These are phyloP conservation scores for Emericellopsis atlantica DNA, from an alignment of 2,329 filamentous ascomycete species.

Conservation along the genomic window DNA sequence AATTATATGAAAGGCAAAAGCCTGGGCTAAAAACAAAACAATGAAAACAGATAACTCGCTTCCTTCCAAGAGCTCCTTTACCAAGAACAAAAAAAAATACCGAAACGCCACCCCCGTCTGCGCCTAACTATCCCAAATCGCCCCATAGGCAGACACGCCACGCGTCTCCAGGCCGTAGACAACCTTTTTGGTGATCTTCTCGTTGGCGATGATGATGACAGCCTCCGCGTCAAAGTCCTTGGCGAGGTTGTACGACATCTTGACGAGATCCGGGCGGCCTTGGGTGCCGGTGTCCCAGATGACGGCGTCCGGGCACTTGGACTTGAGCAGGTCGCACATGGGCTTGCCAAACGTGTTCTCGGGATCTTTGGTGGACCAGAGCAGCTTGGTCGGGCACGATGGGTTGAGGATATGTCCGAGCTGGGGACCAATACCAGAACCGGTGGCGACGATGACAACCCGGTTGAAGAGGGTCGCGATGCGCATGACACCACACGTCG, in stretches of 20 bases:
- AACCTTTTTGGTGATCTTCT: constrained; percentile 51
- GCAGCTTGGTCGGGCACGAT: constrained; percentile 41
- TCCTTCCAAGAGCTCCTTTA: too few species aligned
- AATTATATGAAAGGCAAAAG: too few species aligned
- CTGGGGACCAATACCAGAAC: constrained; percentile 60
- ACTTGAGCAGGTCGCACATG: constrained; percentile 41
- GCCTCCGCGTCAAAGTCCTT: constrained; percentile 50
- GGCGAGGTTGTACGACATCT: constrained; percentile 37
- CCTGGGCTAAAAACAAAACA: too few species aligned
- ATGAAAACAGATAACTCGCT: too few species aligned
- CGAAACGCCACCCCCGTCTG: too few species aligned
- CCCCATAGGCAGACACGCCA: constrained; percentile 56
- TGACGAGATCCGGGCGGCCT: constrained; percentile 45
- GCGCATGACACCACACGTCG: constrained; percentile 54
- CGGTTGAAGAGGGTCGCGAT: constrained; percentile 53
- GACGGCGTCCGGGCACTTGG: constrained; percentile 47
- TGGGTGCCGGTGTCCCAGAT: constrained; percentile 52
- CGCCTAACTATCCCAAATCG: constrained; percentile 51
- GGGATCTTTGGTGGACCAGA: constrained; percentile 57
- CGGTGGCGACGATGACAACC: constrained; percentile 56
- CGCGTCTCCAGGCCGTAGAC: constrained; percentile 56
- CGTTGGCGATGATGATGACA: constrained; percentile 62
- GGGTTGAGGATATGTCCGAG: constrained; percentile 43
- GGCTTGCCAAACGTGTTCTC: constrained; percentile 46
- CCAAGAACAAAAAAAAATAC: too few species aligned